Conservation (phyloP, 768 basidiomycete genomes). For the Hericium alpestre region DNA sequence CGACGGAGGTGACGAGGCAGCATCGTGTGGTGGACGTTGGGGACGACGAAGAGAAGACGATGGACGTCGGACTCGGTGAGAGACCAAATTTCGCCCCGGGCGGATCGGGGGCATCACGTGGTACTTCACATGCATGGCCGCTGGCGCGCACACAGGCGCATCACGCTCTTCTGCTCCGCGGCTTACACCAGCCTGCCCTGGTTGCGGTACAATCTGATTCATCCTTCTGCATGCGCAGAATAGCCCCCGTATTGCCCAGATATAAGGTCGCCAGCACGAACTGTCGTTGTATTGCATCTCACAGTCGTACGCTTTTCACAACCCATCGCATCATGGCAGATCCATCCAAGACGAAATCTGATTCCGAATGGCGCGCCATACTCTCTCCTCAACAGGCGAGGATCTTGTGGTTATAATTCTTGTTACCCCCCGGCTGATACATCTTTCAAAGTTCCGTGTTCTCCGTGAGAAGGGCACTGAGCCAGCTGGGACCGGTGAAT, state of each 20-base stretch:
- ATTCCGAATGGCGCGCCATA: slow-evolving; percentile 76
- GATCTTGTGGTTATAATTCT: slow-evolving; percentile 11
- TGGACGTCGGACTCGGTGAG: background rate
- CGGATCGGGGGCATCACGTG: background rate
- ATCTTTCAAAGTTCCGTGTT: slow-evolving; percentile 57
- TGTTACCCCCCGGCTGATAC: background rate
- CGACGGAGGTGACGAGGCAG: slow-evolving; percentile 38
- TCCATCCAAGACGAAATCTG: slow-evolving; percentile 35
- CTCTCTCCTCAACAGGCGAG: slow-evolving; percentile 72
- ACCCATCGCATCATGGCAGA: slow-evolving; percentile 15
- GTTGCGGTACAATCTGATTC: background rate
- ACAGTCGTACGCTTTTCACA: background rate
- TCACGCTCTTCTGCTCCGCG: background rate
- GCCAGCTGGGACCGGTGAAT: slow-evolving; percentile 62
- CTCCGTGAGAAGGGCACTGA: slow-evolving; percentile 87
- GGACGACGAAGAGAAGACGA: background rate
- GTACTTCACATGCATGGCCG: background rate
- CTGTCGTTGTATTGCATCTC: too few species aligned
- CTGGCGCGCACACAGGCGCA: too few species aligned
- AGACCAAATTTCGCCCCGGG: background rate
- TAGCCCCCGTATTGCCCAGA: background rate
- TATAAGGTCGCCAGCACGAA: too few species aligned
- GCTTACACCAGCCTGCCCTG: background rate
- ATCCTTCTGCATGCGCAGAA: background rate
- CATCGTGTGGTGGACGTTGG: slow-evolving; percentile 21